phyloP scores from a whole-genome alignment of 345 rosid genomes.

The Garcia nutans region DNA sequence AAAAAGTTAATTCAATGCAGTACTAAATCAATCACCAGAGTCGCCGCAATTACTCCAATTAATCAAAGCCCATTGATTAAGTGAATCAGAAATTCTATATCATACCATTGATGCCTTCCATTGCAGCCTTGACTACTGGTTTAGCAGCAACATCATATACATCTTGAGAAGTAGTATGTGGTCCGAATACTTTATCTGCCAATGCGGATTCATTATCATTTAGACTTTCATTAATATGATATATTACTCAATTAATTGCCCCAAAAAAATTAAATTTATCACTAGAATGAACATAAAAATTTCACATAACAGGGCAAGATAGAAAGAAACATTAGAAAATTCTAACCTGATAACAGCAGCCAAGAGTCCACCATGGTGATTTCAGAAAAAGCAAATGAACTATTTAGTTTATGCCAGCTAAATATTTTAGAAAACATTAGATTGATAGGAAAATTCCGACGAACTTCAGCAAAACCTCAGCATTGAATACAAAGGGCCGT shows the following conservation, averaged over 20 bases:
- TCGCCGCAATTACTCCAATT: neutral
- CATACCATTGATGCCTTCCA: conserved; percentile 99
- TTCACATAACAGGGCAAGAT: neutral
- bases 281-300: neutral
- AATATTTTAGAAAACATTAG: neutral
- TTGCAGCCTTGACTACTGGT: conserved; percentile 95
- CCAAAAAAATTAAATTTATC: neutral
- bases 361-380: conserved; percentile 37
- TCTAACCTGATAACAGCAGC: conserved; percentile 24
- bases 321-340: neutral
- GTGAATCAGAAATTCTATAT: neutral
- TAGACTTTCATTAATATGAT: neutral
- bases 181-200: conserved; percentile 90
- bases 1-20: neutral
- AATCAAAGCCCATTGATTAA: neutral
- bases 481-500: conserved; percentile 32
- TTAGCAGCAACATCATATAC: conserved; percentile 95
- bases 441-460: conserved; percentile 5
- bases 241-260: neutral
- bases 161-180: conserved; percentile 65
- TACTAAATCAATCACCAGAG: neutral
- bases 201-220: conserved; percentile 15
- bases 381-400: conserved; percentile 9
- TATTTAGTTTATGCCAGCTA: too few relatives aligned
- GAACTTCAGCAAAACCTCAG: conserved; percentile 30